These are phyloP conservation scores for Cenchrus purpureus DNA, from an alignment of 176 grass and related monocot genomes.

Conservation along the genomic window DNA sequence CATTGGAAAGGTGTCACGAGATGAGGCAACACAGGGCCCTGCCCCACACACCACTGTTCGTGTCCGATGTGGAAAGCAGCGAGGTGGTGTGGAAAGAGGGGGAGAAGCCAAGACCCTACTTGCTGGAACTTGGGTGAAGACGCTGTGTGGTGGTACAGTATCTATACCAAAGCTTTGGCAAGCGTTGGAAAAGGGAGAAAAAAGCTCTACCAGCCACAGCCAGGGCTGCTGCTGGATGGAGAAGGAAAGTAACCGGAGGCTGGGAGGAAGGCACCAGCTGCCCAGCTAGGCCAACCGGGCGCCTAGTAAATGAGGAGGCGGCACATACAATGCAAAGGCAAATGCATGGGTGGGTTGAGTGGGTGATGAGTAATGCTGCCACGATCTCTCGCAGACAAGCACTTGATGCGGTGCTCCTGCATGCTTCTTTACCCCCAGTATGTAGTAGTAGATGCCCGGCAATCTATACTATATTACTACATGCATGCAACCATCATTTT, in stretches of 20 bases:
- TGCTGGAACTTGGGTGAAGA: constrained; percentile 28
- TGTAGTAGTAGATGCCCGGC: too few species aligned
- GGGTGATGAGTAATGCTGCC: constrained; percentile 35
- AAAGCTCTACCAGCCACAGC: neutral
- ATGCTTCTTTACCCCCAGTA: neutral
- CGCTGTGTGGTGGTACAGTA: neutral
- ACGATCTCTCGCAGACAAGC: neutral
- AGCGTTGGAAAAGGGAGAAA: neutral
- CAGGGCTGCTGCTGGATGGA: neutral
- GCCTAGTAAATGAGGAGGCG: constrained; percentile 16
- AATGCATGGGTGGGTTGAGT: neutral
- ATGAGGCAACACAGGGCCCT: neutral
- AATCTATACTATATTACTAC: neutral
- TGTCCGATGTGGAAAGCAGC: constrained; percentile 44
- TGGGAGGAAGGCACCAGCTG: constrained; percentile 28
- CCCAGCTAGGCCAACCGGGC: constrained; percentile 25
- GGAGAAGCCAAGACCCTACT: constrained; percentile 33
- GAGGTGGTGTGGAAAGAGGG: constrained; percentile 35
- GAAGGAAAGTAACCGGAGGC: constrained; percentile 24
- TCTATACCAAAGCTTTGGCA: neutral
- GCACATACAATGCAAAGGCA: too few species aligned
- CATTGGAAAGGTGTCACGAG: constrained; percentile 42
- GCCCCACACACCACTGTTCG: neutral
- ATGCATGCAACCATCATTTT: neutral
- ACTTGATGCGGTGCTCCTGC: neutral